These are phyloP conservation scores for Teratosphaeria destructans DNA, from an alignment of 2,329 filamentous ascomycete genomes.

Conservation along the genomic window DNA sequence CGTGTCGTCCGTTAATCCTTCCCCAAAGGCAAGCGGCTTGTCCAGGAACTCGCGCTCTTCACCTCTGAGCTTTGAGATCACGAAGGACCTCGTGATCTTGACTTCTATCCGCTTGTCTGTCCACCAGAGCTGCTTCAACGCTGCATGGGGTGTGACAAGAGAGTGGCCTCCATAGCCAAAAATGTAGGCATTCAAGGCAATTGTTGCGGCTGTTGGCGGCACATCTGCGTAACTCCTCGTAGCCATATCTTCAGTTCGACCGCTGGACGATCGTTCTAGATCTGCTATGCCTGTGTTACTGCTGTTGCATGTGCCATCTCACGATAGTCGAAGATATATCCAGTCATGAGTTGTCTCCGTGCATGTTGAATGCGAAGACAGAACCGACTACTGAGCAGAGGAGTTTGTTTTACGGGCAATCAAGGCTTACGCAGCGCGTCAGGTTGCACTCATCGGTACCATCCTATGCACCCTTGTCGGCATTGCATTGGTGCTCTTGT, in stretches of 20 bases:
- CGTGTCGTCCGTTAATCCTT: slow-evolving; percentile 58
- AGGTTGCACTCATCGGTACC: slow-evolving; percentile 1
- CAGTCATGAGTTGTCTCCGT: background rate
- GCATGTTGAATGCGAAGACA: background rate
- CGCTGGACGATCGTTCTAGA: background rate
- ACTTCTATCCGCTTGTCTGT: slow-evolving; percentile 57
- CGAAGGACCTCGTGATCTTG: slow-evolving; percentile 58
- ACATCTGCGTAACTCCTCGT: slow-evolving; percentile 26
- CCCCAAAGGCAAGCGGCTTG: slow-evolving; percentile 55
- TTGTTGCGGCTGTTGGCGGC: slow-evolving; percentile 25
- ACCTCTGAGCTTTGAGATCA: slow-evolving; percentile 53
- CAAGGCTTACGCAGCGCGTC: background rate
- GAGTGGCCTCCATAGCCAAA: slow-evolving; percentile 42
- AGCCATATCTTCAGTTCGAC: slow-evolving; percentile 16
- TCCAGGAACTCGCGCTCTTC: slow-evolving; percentile 54
- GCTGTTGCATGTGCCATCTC: background rate
- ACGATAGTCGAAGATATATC: background rate
- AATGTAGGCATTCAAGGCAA: slow-evolving; percentile 40
- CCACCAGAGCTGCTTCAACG: slow-evolving; percentile 55
- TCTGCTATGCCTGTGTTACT: background rate
- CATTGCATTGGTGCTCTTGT: slow-evolving; percentile 1
- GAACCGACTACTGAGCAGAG: background rate
- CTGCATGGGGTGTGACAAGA: slow-evolving; percentile 38
- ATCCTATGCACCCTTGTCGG: background rate
- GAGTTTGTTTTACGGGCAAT: background rate